These are phyloP conservation scores for Boletus patriciae DNA, from an alignment of 768 basidiomycete genomes.

Conservation along the genomic window DNA sequence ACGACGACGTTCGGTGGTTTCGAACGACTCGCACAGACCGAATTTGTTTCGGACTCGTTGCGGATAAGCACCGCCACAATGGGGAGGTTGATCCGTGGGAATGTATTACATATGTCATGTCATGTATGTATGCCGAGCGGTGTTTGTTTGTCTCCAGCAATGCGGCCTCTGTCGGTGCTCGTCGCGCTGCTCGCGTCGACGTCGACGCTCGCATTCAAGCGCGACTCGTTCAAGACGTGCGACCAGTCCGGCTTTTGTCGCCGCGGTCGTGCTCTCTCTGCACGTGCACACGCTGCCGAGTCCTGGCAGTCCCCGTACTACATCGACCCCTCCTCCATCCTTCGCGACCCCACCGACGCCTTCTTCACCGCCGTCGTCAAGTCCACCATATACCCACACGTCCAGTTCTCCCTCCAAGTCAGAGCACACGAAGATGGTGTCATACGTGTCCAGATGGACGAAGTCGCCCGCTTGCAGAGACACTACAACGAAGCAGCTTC, in stretches of 20 bases:
- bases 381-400: constrained; percentile 79
- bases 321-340: constrained; percentile 57
- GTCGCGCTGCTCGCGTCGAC: constrained; percentile 35
- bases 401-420: constrained; percentile 80
- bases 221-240: constrained; percentile 92
- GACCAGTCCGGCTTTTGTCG: constrained; percentile 94
- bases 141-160: not conserved
- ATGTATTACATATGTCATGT: constrained; percentile 12
- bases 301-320: constrained; percentile 89
- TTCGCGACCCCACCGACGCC: constrained; percentile 50
- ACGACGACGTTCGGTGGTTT: no score
- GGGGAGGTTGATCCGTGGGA: constrained; percentile 5
- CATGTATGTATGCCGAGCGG: not conserved
- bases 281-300: constrained; percentile 59
- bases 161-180: constrained; percentile 28
- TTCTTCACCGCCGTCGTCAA: constrained; percentile 73
- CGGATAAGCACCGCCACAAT: no score
- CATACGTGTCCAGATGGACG: constrained; percentile 91
- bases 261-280: constrained; percentile 80
- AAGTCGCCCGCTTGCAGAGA: constrained; percentile 72
- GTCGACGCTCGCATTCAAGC: constrained; percentile 59
- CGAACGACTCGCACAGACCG: no score
- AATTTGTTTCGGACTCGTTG: no score
- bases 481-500: constrained; percentile 90
- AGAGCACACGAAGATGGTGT: constrained; percentile 87